Evolutionary conservation across 768 basidiomycete species (phyloP), one percentile per base, ranked within the genome.

Genomic region (Cantharellus anzutake): DNA sequence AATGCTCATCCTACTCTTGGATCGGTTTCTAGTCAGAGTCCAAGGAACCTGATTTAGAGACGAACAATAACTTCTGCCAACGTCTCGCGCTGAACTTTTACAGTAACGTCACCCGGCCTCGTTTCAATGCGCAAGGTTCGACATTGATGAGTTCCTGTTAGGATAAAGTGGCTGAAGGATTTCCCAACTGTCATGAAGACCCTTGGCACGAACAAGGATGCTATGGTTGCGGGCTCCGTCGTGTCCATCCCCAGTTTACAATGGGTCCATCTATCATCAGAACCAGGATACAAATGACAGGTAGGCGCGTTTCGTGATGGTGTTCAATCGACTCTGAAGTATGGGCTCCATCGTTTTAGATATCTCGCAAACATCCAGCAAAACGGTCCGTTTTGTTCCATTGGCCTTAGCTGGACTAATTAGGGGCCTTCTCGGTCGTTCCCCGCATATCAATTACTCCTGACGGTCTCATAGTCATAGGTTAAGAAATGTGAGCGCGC

Each of bases 271-370:
- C 7, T 82, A 84, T 64, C 81, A 81, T 62, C 74, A 80, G 61
- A 80, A 82, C 57, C 83, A 85, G 66, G 83, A 84, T 61, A 84
- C 83, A 2, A 84, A 85, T 63, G 83, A 85, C 64, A 68, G 68
- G 61, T 68, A 56, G 57, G 29, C 7, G 5, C 5, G 41, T 37
- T 20, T 42, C 20, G 20, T 38, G 20, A 29, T 29, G 20, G 20
- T 29, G 20, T 29, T 29, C 20, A 29, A 29, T 29, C 20, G 20
- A 29, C 20, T 29, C 20, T 29, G 20, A 29, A 29, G 20, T 29
- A 29, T 29, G 20, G 20, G 20, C 20, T 29, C 20, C 20, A 29
- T 29, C 44, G 11, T 29, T 48, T 48, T 1, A 48, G 44, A 48
- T 48, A 48, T 48, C 29, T 48, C 11, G 44, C 44, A 29, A 48